A percentile compares a stretch with the other conserved stretches of the same genome.
Conservation (phyloP, 257 asterid genomes). For the Nicotiana benthamiana region DNA sequence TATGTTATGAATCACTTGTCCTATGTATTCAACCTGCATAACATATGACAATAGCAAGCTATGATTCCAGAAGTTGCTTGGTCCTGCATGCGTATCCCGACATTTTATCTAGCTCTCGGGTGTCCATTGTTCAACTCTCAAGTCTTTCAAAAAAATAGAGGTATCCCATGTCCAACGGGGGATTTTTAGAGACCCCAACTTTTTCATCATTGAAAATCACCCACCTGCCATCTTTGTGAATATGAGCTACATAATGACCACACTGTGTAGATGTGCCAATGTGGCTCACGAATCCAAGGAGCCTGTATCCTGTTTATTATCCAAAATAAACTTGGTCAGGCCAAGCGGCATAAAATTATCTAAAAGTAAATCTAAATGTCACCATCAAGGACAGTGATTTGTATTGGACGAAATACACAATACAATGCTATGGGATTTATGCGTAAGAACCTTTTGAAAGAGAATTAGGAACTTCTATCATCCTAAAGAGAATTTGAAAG, state of each 20-base stretch:
- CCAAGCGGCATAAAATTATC: not conserved
- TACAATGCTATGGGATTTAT: not conserved
- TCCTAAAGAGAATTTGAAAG: not conserved
- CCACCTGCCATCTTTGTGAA: slow-evolving; percentile 81
- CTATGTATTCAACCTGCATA: not conserved
- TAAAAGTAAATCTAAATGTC: not conserved
- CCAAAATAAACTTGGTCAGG: slow-evolving; percentile 2
- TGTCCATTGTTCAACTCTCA: slow-evolving; percentile 26
- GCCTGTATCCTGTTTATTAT: slow-evolving; percentile 51
- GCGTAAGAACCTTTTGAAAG: not conserved
- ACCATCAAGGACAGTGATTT: not conserved
- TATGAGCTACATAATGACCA: slow-evolving; percentile 96
- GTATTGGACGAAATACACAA: not conserved
- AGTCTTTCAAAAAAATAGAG: slow-evolving; percentile 86
- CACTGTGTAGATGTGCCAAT: slow-evolving; percentile 95
- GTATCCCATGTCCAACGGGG: slow-evolving; percentile 93
- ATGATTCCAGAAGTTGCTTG: slow-evolving; percentile 1
- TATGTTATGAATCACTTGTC: not conserved
- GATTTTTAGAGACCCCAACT: slow-evolving; percentile 75
- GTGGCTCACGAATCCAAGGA: slow-evolving; percentile 85
- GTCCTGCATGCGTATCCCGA: not conserved
- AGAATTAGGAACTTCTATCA: not conserved
- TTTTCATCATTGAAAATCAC: slow-evolving; percentile 88
- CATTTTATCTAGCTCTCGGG: not conserved
- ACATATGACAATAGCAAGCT: not conserved